phyloP scores from a whole-genome alignment of 108 stramenopile genomes.

The Poteriospumella lacustris region DNA sequence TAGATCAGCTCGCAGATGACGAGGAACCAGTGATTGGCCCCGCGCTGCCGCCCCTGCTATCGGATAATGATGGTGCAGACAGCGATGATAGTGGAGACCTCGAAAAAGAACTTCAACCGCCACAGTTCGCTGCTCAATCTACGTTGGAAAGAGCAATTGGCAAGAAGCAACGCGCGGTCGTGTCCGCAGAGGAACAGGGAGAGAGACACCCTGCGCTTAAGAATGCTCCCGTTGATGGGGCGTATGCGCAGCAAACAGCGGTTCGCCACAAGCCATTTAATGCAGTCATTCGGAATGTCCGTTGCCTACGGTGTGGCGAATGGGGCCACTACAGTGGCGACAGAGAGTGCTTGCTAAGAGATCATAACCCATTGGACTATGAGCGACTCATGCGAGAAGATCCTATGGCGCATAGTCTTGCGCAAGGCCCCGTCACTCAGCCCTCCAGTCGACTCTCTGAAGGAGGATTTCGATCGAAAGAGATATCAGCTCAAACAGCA shows the following conservation, averaged over 20 bases:
- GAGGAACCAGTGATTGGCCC: not conserved
- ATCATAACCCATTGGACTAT: constrained; percentile 30
- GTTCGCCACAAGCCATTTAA: constrained; percentile 37
- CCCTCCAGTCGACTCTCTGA: no score
- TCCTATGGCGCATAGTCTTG: constrained; percentile 23
- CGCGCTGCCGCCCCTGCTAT: not conserved
- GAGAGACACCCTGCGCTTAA: constrained; percentile 49
- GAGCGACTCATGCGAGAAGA: constrained; percentile 25
- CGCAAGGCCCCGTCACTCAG: no score
- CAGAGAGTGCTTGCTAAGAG: constrained; percentile 37
- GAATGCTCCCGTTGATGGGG: constrained; percentile 50
- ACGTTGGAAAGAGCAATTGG: constrained; percentile 16
- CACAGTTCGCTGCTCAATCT: not conserved
- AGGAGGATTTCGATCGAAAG: no score
- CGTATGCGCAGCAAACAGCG: constrained; percentile 10
- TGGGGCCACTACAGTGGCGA: constrained; percentile 46
- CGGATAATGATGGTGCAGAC: not conserved
- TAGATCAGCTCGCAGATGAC: no score
- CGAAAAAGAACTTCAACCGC: not conserved
- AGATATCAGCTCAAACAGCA: not conserved
- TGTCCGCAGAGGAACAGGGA: constrained; percentile 43
- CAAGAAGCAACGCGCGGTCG: not conserved
- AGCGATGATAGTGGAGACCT: not conserved
- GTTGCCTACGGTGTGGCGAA: constrained; percentile 46
- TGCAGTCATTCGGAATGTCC: constrained; percentile 42